These are phyloP conservation scores for Sclerotinia nivalis DNA, from an alignment of 2,329 filamentous ascomycete species.

Conservation along the genomic window DNA sequence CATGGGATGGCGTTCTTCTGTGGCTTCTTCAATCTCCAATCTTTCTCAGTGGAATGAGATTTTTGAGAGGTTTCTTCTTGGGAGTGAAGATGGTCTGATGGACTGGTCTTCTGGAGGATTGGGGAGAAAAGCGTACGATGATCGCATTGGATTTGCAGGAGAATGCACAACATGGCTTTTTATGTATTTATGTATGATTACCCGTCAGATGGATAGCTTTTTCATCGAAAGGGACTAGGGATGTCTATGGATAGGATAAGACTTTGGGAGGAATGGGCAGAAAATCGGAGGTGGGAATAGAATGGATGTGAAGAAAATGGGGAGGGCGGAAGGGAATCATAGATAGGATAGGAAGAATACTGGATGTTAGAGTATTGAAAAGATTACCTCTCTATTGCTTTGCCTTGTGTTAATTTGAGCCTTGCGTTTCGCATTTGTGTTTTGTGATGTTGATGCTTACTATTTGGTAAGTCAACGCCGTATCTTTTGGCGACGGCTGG, in stretches of 20 bases:
- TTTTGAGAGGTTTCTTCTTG: neutral
- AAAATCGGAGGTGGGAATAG: neutral
- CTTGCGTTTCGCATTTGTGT: too few species aligned
- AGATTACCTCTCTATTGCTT: neutral
- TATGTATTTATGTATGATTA: conserved; percentile 7
- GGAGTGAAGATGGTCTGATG: neutral
- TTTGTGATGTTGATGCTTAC: too few species aligned
- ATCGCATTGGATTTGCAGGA: neutral
- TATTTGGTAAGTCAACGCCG: too few species aligned
- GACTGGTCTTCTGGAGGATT: neutral
- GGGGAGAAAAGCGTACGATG: neutral
- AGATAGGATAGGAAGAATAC: neutral
- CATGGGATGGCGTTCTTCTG: conserved; percentile 12
- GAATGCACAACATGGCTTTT: neutral
- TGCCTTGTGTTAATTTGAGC: too few species aligned
- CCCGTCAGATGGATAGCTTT: neutral
- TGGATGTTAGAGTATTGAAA: neutral
- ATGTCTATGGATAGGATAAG: neutral
- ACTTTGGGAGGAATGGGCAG: neutral
- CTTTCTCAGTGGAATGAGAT: neutral
- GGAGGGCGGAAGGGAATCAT: neutral
- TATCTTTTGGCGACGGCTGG: too few species aligned
- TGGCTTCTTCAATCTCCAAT: conserved; percentile 1
- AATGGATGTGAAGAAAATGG: neutral
- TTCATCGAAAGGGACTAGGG: neutral